A percentile compares a stretch with the other conserved stretches of the same genome.
Evolutionary conservation across 2,329 filamentous ascomycete species (phyloP).

Genomic region (Aspergillus sclerotialis): DNA sequence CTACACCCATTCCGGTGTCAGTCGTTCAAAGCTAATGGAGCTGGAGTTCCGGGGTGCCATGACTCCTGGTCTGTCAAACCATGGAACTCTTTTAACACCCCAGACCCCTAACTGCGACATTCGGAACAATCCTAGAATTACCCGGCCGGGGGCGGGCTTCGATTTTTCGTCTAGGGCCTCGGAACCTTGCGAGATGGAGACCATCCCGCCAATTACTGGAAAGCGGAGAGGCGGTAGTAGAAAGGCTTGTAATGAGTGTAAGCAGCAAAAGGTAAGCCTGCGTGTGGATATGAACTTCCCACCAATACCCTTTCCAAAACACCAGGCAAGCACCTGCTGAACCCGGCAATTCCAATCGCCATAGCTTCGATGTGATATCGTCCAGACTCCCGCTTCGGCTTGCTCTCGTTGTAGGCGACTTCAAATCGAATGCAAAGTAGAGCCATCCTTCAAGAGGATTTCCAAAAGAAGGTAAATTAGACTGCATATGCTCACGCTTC

Average conservation of each 20-base stretch:
- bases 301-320: background rate
- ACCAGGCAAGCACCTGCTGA: slow-evolving; percentile 10
- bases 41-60: slow-evolving; percentile 27
- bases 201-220: slow-evolving; percentile 41
- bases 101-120: slow-evolving; percentile 23
- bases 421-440: slow-evolving; percentile 57
- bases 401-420: slow-evolving; percentile 58
- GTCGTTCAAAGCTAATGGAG: slow-evolving; percentile 27
- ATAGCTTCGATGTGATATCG: slow-evolving; percentile 59
- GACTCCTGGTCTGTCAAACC: slow-evolving; percentile 25
- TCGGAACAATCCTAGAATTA: slow-evolving; percentile 26
- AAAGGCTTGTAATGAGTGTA: slow-evolving; percentile 60
- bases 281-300: slow-evolving; percentile 1
- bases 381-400: slow-evolving; percentile 54
- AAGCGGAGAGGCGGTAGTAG: slow-evolving; percentile 35
- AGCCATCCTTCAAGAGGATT: slow-evolving; percentile 59
- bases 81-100: slow-evolving; percentile 20
- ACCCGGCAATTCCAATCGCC: slow-evolving; percentile 4
- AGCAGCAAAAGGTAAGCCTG: slow-evolving; percentile 56
- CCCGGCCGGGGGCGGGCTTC: slow-evolving; percentile 23
- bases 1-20: slow-evolving; percentile 21
- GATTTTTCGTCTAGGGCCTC: slow-evolving; percentile 24
- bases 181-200: slow-evolving; percentile 32
- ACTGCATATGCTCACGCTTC: too few species aligned
- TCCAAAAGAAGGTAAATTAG: slow-evolving; percentile 47